These are phyloP conservation scores for Paecilomyces variotii DNA, from an alignment of 2,329 filamentous ascomycete genomes.

Conservation along the genomic window DNA sequence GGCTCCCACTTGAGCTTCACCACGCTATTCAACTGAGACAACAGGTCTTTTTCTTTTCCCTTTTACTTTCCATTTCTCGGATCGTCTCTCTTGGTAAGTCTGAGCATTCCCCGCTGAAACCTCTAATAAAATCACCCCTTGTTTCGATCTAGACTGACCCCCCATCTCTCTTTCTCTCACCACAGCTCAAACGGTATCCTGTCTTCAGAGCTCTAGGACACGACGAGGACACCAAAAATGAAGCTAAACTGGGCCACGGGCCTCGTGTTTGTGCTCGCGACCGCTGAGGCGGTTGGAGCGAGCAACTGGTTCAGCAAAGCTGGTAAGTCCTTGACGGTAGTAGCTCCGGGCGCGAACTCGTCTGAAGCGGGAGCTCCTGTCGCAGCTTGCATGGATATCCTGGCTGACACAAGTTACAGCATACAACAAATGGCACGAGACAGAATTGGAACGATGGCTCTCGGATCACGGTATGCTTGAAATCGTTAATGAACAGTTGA, in stretches of 20 bases:
- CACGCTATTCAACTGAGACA: not conserved
- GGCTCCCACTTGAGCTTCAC: not conserved
- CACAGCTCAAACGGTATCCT: not conserved
- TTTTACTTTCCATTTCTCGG: not conserved
- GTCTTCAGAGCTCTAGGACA: not conserved
- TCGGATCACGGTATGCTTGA: slow-evolving; percentile 59
- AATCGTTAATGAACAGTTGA: not conserved
- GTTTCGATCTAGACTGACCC: not conserved
- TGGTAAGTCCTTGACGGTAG: slow-evolving; percentile 48
- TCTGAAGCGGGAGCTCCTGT: not conserved
- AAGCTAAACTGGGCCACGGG: slow-evolving; percentile 63
- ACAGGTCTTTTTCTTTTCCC: not conserved
- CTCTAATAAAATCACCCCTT: not conserved
- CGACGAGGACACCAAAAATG: slow-evolving; percentile 49
- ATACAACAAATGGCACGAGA: slow-evolving; percentile 99
- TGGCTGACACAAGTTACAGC: slow-evolving; percentile 44
- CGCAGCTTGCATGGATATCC: not conserved
- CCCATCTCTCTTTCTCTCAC: not conserved
- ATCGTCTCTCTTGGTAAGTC: not conserved
- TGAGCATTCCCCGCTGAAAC: not conserved
- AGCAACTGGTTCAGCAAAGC: slow-evolving; percentile 82
- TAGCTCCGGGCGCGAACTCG: not conserved
- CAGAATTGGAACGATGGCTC: slow-evolving; percentile 94
- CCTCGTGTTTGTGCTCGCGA: slow-evolving; percentile 63
- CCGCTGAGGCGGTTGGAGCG: slow-evolving; percentile 56